Evolutionary conservation across 2,329 filamentous ascomycete genomes (phyloP), one percentile per base, ranked within the genome.

Genomic region (Ceratocystis lukuohia): DNA sequence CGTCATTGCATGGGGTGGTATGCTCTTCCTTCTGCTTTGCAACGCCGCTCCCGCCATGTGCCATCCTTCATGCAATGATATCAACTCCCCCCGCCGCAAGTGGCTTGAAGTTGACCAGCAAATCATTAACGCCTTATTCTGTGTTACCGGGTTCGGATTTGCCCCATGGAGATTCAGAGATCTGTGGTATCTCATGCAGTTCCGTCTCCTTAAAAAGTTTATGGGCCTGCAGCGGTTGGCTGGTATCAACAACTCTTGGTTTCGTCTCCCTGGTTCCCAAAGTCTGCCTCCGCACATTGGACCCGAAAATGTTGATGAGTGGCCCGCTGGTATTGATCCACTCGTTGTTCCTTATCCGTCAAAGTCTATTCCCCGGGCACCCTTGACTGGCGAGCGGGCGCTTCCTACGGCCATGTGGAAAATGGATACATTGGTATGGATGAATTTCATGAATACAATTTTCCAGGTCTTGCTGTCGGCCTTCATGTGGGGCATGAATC

Each of bases 71-170:
- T 93, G 89, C 77, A 81, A 89, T 72, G 80, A 88, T 70, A 86
- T 90, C 73, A 78, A 90, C 71, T 91, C 88, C 0, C 85, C 89
- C 1, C 84, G 90, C n/a, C 80, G 88, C 22, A 86, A 86, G 68
- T 96, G 91, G 91, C 84, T 96, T 70, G 91, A 96, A 75, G 87
- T 84, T 71, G 88, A 91, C 74, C 89, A 87, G 1, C 91, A 96
- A 73, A 88, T 96, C 67, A 77, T 93, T 25, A 71, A 71, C 46
- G 70, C 69, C 1, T 82, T 96, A 0, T 96, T 96, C 80, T 94
- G 89, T 75, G 86, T 95, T 5, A 93, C 90, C 1, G 90, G 87
- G 0, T 93, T 95, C 70, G 91, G 91, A 0, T 80, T 94, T 12
- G 86, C 88, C 1, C 91, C 91, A 0, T 96, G 90, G 91, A 83